Evolutionary conservation across 2,329 filamentous ascomycete genomes (phyloP).

Genomic region (Geosmithia flava): DNA sequence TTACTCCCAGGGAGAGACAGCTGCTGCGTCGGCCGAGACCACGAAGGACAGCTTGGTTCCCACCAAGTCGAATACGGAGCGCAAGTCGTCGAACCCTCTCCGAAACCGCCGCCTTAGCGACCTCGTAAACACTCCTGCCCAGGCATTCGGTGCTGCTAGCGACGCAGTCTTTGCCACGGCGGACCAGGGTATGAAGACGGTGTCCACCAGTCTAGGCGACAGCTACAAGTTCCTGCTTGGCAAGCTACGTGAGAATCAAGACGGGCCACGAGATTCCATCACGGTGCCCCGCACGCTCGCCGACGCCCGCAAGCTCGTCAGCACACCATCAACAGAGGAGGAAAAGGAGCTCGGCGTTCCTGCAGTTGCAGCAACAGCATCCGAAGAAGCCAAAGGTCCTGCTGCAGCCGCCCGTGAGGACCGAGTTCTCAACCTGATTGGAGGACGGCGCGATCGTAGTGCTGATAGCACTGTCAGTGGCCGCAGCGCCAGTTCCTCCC

Average conservation of each 20-base stretch:
- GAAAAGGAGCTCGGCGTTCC: slow-evolving; percentile 46
- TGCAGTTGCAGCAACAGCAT: too few species aligned
- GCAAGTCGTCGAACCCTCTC: slow-evolving; percentile 30
- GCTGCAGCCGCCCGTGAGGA: slow-evolving; percentile 36
- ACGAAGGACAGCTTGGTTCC: slow-evolving; percentile 19
- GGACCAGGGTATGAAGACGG: slow-evolving; percentile 84
- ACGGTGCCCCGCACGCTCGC: slow-evolving; percentile 80
- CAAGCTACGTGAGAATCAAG: slow-evolving; percentile 63
- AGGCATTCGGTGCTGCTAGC: slow-evolving; percentile 68
- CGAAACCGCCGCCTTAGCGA: slow-evolving; percentile 73
- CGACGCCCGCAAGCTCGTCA: slow-evolving; percentile 81
- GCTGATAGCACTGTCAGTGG: slow-evolving; percentile 60
- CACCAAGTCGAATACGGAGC: slow-evolving; percentile 22
- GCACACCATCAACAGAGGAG: slow-evolving; percentile 53
- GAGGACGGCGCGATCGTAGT: slow-evolving; percentile 64
- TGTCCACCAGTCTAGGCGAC: slow-evolving; percentile 78
- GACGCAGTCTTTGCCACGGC: slow-evolving; percentile 80
- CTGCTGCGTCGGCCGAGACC: slow-evolving; percentile 16
- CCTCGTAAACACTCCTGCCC: slow-evolving; percentile 73
- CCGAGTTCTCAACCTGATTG: slow-evolving; percentile 58
- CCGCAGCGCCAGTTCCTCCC: slow-evolving; percentile 48
- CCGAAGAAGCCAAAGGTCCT: slow-evolving; percentile 19
- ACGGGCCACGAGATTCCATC: slow-evolving; percentile 29
- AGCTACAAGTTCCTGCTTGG: slow-evolving; percentile 92
- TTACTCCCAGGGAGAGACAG: slow-evolving; percentile 32